A percentile compares a stretch with the other conserved stretches of the same genome.
These are phyloP conservation scores for Amylocystis lapponica DNA, from an alignment of 768 basidiomycete species.

Conservation along the genomic window DNA sequence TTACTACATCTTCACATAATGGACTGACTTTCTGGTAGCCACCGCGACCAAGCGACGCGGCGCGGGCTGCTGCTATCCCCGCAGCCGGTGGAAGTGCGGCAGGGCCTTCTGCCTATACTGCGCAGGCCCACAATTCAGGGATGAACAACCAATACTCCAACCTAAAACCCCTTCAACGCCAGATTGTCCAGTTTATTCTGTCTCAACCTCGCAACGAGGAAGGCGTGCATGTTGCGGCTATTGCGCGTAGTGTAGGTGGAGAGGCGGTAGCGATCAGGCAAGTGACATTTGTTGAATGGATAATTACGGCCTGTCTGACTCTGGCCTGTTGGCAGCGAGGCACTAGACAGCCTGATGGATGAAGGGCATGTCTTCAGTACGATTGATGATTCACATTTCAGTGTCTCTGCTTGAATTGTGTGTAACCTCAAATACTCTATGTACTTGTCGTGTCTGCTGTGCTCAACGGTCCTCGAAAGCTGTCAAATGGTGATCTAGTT, in stretches of 20 bases:
- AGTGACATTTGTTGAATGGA: slow-evolving; percentile 5
- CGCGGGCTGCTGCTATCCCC: background rate
- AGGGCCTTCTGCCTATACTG: slow-evolving; percentile 28
- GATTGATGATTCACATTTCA: slow-evolving; percentile 76
- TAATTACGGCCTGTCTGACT: background rate
- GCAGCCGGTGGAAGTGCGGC: slow-evolving; percentile 1
- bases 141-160: slow-evolving; percentile 43
- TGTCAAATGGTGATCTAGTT: no score
- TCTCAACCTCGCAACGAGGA: slow-evolving; percentile 42
- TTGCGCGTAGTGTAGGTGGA: slow-evolving; percentile 59
- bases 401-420: slow-evolving; percentile 39
- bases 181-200: slow-evolving; percentile 63
- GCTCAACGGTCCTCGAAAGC: no score
- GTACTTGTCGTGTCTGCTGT: no score
- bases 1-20: background rate
- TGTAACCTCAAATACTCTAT: no score
- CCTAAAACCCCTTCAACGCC: slow-evolving; percentile 52
- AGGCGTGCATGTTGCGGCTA: slow-evolving; percentile 69
- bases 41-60: slow-evolving; percentile 16
- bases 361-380: slow-evolving; percentile 78
- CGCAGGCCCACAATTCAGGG: slow-evolving; percentile 16
- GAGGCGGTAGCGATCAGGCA: slow-evolving; percentile 63
- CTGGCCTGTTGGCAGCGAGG: slow-evolving; percentile 40
- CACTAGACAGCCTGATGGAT: slow-evolving; percentile 72
- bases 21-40: slow-evolving; percentile 4